These are phyloP conservation scores for Citropsis articulata DNA, from an alignment of 345 rosid genomes.

Conservation along the genomic window DNA sequence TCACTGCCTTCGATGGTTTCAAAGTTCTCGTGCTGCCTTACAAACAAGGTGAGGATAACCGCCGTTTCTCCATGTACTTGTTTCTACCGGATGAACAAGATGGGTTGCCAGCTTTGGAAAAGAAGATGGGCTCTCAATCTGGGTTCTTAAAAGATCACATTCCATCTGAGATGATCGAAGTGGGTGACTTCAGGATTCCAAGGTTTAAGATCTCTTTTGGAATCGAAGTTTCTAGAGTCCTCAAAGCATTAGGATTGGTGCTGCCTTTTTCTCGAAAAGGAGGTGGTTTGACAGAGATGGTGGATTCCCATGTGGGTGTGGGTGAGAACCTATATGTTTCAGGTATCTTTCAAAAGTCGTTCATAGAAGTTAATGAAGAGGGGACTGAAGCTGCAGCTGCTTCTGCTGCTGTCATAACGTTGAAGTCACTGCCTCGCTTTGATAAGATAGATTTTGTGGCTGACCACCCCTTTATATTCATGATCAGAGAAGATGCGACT, in stretches of 20 bases:
- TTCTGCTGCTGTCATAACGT: not conserved
- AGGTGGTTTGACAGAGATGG: constrained; percentile 27
- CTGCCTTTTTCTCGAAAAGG: not conserved
- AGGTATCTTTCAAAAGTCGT: constrained; percentile 30
- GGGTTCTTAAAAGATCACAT: no score
- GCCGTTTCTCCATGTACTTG: no score
- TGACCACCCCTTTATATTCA: constrained; percentile 26
- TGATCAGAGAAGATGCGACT: constrained; percentile 24
- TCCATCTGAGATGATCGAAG: no score
- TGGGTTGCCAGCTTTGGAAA: no score
- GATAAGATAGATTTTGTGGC: constrained; percentile 17
- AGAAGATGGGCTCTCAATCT: no score
- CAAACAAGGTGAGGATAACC: no score
- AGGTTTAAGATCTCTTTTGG: no score
- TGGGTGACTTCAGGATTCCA: no score
- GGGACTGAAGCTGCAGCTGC: constrained; percentile 31
- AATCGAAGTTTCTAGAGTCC: no score
- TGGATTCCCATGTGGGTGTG: not conserved
- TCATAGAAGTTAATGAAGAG: constrained; percentile 36
- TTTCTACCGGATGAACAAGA: no score
- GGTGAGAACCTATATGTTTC: not conserved
- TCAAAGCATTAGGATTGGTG: no score
- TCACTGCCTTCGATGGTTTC: constrained; percentile 16
- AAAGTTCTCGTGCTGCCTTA: constrained; percentile 26
- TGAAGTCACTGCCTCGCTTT: accelerated